Percentiles rank a stretch among this genome's conserved stretches.
phyloP scores from a whole-genome alignment of 2,329 filamentous ascomycete species.

The Sordariomycetes sp. region DNA sequence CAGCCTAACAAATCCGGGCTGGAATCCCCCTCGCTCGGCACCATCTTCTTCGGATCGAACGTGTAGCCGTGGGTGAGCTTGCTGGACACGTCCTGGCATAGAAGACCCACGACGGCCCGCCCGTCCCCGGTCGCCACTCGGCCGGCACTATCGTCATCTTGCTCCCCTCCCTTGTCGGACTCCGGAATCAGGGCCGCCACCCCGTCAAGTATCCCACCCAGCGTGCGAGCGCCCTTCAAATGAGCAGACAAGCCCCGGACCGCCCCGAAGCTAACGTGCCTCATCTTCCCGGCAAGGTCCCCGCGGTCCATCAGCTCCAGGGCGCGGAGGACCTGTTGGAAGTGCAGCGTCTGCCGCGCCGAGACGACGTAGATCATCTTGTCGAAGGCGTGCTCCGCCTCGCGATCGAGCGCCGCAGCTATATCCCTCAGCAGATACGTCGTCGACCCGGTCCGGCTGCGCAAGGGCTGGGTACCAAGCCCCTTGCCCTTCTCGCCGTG shows the following conservation, averaged over 20 bases:
- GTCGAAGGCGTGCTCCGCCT: slow-evolving; percentile 31
- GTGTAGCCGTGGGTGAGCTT: slow-evolving; percentile 13
- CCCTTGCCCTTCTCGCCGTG: slow-evolving; percentile 48
- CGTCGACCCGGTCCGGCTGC: slow-evolving; percentile 52
- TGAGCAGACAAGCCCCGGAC: slow-evolving; percentile 25
- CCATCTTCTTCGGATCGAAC: slow-evolving; percentile 21
- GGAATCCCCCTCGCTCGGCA: background rate
- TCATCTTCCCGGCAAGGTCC: slow-evolving; percentile 20
- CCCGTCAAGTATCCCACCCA: background rate
- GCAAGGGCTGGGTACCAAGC: slow-evolving; percentile 55
- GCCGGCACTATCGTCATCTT: slow-evolving; percentile 2
- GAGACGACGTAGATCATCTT: slow-evolving; percentile 29
- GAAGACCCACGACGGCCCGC: slow-evolving; percentile 9
- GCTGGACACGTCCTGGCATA: slow-evolving; percentile 15
- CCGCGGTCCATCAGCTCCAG: slow-evolving; percentile 23
- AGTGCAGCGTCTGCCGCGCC: slow-evolving; percentile 21
- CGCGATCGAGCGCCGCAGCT: slow-evolving; percentile 46
- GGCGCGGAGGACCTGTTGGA: slow-evolving; percentile 19
- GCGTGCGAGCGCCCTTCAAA: slow-evolving; percentile 7
- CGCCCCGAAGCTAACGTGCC: slow-evolving; percentile 39
- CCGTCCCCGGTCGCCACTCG: slow-evolving; percentile 7
- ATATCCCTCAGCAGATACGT: slow-evolving; percentile 62
- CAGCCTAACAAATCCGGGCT: background rate
- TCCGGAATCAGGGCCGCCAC: background rate
- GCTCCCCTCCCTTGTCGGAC: background rate